Conservation (phyloP, 441 rosid genomes). For the Corymbia calophylla region DNA sequence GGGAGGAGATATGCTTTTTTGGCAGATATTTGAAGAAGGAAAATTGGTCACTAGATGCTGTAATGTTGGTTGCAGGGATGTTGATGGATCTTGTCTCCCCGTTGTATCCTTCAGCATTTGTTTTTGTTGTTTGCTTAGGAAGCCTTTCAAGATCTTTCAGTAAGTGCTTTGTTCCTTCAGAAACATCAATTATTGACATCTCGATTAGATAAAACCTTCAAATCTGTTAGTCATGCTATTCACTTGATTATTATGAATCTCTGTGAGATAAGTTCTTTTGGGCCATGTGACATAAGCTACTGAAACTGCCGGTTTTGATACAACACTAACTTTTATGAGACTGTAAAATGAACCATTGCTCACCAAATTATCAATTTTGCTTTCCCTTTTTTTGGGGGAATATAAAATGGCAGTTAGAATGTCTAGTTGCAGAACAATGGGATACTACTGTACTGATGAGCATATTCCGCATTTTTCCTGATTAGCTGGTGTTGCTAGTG, state of each 20-base stretch:
- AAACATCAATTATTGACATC: neutral
- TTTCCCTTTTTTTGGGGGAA: neutral
- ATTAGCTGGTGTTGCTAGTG: conserved; percentile 96
- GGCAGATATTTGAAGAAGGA: neutral
- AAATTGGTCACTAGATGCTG: neutral
- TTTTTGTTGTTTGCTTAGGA: conserved; percentile 85
- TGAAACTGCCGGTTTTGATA: neutral
- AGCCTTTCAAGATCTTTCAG: conserved; percentile 95
- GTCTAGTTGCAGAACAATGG: neutral
- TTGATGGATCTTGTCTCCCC: conserved; percentile 97
- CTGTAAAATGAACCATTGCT: neutral
- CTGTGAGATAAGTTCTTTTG: neutral
- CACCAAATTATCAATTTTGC: neutral
- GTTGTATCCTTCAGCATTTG: conserved; percentile 81
- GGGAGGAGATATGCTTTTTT: neutral
- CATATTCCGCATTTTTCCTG: neutral
- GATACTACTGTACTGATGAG: neutral
- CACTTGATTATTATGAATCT: neutral
- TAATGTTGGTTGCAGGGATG: conserved; percentile 66
- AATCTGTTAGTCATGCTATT: neutral
- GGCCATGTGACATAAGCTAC: neutral
- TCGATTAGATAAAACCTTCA: neutral
- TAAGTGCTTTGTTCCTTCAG: conserved; percentile 24
- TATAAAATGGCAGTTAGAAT: neutral
- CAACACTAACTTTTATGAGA: neutral